Evolutionary conservation across 345 rosid species (phyloP).

Genomic region (Salix brachista): DNA sequence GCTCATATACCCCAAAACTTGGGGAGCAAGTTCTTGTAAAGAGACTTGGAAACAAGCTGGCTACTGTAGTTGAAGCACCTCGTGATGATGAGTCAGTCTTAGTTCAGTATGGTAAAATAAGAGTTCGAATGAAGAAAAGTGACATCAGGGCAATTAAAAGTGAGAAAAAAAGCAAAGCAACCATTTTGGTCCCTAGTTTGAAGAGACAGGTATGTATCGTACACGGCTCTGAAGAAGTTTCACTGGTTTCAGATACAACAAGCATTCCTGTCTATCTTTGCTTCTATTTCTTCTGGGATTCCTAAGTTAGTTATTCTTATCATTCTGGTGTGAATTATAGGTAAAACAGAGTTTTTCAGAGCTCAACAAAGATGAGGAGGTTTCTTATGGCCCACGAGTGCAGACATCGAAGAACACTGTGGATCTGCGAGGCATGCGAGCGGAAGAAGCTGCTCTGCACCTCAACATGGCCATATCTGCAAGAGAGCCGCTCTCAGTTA

Average conservation of each 20-base stretch:
- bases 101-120: constrained; percentile 79
- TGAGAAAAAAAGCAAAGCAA: constrained; percentile 23
- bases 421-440: constrained; percentile 80
- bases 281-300: neutral
- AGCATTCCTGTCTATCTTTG: neutral
- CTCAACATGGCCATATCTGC: constrained; percentile 60
- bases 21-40: constrained; percentile 80
- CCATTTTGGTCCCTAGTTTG: constrained; percentile 25
- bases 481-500: constrained; percentile 44
- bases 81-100: constrained; percentile 58
- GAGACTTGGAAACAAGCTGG: constrained; percentile 67
- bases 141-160: constrained; percentile 43
- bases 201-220: constrained; percentile 48
- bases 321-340: constrained; percentile 15
- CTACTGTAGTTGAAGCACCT: constrained; percentile 65
- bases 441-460: constrained; percentile 66
- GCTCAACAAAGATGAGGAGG: constrained; percentile 25
- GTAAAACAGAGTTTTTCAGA: constrained; percentile 23
- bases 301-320: neutral
- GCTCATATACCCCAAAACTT: constrained; percentile 39
- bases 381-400: constrained; percentile 40
- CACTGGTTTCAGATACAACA: neutral
- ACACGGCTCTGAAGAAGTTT: neutral
- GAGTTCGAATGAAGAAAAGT: constrained; percentile 62
- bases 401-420: constrained; percentile 74